Evolutionary conservation across 2,329 filamentous ascomycete species (phyloP).

Genomic region (Dactylellina haptotyla): DNA sequence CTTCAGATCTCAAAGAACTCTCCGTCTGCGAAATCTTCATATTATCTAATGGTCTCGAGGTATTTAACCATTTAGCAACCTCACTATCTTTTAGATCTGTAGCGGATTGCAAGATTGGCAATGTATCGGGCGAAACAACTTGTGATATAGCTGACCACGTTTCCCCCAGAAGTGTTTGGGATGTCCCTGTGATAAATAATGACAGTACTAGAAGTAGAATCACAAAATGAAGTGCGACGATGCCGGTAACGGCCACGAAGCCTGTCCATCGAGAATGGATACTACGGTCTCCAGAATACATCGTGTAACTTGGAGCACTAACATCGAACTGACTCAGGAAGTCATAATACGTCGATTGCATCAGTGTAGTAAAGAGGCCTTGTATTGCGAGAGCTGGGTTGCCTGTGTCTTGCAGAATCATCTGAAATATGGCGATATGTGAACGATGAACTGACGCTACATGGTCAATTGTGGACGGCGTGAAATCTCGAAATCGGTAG

Average conservation of each 20-base stretch:
- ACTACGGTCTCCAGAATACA: not conserved
- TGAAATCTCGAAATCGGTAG: too few species aligned
- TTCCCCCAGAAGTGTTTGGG: not conserved
- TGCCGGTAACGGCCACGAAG: not conserved
- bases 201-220: not conserved
- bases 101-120: not conserved
- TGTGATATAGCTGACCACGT: not conserved
- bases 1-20: too few species aligned
- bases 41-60: too few species aligned
- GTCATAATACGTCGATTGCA: not conserved
- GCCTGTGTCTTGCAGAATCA: not conserved
- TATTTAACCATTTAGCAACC: too few species aligned
- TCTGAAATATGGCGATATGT: not conserved
- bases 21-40: too few species aligned
- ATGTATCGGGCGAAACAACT: not conserved
- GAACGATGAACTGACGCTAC: too few species aligned
- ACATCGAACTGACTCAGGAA: not conserved
- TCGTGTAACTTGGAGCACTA: not conserved
- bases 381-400: not conserved
- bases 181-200: not conserved
- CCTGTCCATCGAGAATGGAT: not conserved
- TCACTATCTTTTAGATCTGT: not conserved
- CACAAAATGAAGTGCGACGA: not conserved
- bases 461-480: too few species aligned
- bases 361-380: not conserved